A percentile compares a stretch with the other conserved stretches of the same genome.
These are phyloP conservation scores for Diaporthe amygdali DNA, from an alignment of 2,329 filamentous ascomycete species.

Conservation along the genomic window DNA sequence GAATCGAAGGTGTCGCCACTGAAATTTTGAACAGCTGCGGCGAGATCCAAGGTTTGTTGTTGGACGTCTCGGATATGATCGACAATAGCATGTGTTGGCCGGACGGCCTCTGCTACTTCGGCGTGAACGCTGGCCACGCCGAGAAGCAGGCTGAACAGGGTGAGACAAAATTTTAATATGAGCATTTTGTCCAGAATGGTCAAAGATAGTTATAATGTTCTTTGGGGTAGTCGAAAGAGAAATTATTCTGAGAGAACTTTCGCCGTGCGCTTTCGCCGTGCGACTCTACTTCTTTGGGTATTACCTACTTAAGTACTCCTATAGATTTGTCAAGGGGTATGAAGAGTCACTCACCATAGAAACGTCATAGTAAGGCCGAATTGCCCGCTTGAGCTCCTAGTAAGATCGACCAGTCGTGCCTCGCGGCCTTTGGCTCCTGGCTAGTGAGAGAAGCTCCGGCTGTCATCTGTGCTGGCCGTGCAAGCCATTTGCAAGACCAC, in stretches of 20 bases:
- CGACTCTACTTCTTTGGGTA: background rate
- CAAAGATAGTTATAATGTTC: background rate
- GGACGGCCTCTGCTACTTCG: background rate
- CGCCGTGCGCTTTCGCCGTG: background rate
- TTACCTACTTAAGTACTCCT: too few species aligned
- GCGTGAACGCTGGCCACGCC: slow-evolving; percentile 35
- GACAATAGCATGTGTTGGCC: background rate
- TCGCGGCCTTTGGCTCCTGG: background rate
- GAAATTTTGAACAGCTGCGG: slow-evolving; percentile 41
- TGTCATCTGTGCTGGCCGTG: background rate
- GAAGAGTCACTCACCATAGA: too few species aligned
- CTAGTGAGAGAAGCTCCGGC: background rate
- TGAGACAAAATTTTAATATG: background rate
- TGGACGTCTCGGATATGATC: slow-evolving; percentile 37
- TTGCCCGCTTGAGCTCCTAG: background rate
- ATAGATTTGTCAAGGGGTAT: too few species aligned
- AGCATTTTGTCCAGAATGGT: background rate
- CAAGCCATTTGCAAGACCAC: background rate
- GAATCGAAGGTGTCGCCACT: slow-evolving; percentile 41
- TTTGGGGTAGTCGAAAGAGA: background rate
- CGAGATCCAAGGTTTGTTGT: slow-evolving; percentile 37
- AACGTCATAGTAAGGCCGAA: too few species aligned
- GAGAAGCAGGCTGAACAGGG: background rate
- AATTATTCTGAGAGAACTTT: too few species aligned
- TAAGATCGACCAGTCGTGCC: background rate